Base-by-base conservation (phyloP, 2,329 filamentous ascomycete genomes). In the Aspergillus brasiliensis region DNA sequence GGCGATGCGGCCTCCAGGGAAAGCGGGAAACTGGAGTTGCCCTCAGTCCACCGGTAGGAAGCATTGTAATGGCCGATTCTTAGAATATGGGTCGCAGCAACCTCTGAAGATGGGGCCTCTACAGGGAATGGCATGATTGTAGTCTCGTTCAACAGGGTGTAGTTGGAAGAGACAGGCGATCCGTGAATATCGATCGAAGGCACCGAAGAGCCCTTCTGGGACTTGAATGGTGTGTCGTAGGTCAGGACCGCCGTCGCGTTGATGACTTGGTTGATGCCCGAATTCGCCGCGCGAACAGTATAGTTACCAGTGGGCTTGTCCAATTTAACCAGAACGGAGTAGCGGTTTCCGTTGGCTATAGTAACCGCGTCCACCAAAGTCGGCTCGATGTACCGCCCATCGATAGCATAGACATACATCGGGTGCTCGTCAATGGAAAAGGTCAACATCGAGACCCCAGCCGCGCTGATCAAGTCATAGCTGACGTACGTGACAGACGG, bases 31-130 rank as follows among this genome's bases (percentile, higher is more conserved):
- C 15, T 71, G 17, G 65, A 58, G 8, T 78, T 80, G 5, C 69
- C 72, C 51, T 87, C 67, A 0, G 80, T 82, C 84, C 84, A 88
- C 47, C 76, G 76, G 71, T 83, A 85, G 3, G 79, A 79, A 11
- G 77, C 75, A 3, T 79, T 62, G 23, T 67, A 68, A 23, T 65
- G 71, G 17, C 62, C 58, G 25, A 72, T 57, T 15, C 66, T 71
- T 28, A 80, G 57, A 17, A 81, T 71, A 67, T 80, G 80, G 1
- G 81, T 82, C 31, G 75, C 72, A 62, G 84, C 80, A 0, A 79
- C 81, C 2, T 69, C 71, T 4, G 74, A 67, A 0, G 79, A 67
- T 3, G 83, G 74, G 2, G 75, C 65, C 15, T 77, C 73, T 0
- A 81, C 72, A 0, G 83, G 83, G 66, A 78, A 86, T 0, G 83